Conservation (phyloP, 139 green algal species). For the Pseudopediastrum boryanum region DNA sequence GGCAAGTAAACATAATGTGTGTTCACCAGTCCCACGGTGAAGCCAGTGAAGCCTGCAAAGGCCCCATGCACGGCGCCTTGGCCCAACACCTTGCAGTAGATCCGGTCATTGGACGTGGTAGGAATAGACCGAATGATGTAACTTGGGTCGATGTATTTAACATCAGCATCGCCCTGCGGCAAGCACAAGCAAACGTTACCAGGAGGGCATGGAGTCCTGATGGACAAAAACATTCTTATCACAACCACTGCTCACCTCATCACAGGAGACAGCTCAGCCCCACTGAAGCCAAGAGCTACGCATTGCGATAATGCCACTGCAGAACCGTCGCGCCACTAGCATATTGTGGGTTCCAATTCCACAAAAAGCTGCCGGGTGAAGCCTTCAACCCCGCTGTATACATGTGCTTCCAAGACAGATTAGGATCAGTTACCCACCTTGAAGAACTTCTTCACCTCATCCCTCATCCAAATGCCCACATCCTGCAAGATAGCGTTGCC, state of each 20-base stretch:
- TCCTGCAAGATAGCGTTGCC: slow-evolving; percentile 91
- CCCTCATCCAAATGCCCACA: slow-evolving; percentile 82
- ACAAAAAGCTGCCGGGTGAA: too few species aligned
- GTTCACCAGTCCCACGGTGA: slow-evolving; percentile 93
- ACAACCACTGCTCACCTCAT: too few species aligned
- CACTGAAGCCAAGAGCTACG: too few species aligned
- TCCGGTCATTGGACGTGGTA: slow-evolving; percentile 87
- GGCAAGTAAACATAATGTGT: slow-evolving; percentile 93
- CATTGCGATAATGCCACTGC: too few species aligned
- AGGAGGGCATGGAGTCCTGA: too few species aligned
- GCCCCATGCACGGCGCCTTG: slow-evolving; percentile 95
- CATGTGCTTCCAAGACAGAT: too few species aligned
- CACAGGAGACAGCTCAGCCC: too few species aligned
- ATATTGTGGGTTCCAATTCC: too few species aligned
- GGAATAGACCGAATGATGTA: slow-evolving; percentile 98
- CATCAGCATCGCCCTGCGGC: slow-evolving; percentile 65
- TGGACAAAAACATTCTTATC: too few species aligned
- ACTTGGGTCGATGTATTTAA: slow-evolving; percentile 96
- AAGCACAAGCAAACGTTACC: not conserved
- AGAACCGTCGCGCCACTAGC: too few species aligned
- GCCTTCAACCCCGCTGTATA: too few species aligned
- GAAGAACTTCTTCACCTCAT: slow-evolving; percentile 80
- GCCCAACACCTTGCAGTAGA: slow-evolving; percentile 95
- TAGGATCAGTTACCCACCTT: slow-evolving; percentile 60
- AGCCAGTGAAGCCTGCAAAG: slow-evolving; percentile 92